Evolutionary conservation across 805 yeast species (phyloP), one percentile per base, ranked within the genome.

Genomic region (Metschnikowia noctiluminum): DNA sequence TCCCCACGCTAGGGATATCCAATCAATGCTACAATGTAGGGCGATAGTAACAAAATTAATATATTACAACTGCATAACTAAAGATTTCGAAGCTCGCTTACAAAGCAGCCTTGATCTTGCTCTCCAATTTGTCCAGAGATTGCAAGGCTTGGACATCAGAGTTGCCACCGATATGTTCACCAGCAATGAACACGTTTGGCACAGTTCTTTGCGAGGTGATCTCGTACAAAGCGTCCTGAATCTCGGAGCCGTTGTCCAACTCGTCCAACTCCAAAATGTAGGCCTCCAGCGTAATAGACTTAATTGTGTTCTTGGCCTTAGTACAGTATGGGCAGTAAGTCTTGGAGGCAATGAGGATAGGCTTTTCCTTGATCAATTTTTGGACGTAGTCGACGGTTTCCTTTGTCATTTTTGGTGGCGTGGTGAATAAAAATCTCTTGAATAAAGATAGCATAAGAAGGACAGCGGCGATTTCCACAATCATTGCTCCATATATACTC

Each of bases 141-240:
- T 80, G 76, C 65, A 91, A 78, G 45, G 78, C 75, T 71, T 90
- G 96, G 55, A 92, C 74, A 59, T 89, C 96, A 36, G 91, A 84
- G 79, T 90, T 89, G 53, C 99, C 99, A 52, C 99, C 99, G 62
- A 92, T 82, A 75, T 90, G 97, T 71, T 91, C 79, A 52, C 96
- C 97, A 42, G 77, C 83, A 66, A 92, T 89, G 73, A 86, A 92
- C 59, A 92, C 79, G 66, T 87, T 90, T 54, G 99, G 99, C 53
- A 92, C 98, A 36, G 97, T 89, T 58, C 83, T 79, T 77, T 92
- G 98, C 51, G 96, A 94, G 36, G 96, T 87, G 51, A 89, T 68
- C 64, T 85, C 66, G 26, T 35, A 45, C 52, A 69, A 63, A 0
- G 63, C 71, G 28, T 54, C 56, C 50, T 69, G 74, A 41, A 65